Evolutionary conservation across 169 alveolate genomes (phyloP), one percentile per base, ranked within the genome.

Genomic region (Miamiensis avidus): DNA sequence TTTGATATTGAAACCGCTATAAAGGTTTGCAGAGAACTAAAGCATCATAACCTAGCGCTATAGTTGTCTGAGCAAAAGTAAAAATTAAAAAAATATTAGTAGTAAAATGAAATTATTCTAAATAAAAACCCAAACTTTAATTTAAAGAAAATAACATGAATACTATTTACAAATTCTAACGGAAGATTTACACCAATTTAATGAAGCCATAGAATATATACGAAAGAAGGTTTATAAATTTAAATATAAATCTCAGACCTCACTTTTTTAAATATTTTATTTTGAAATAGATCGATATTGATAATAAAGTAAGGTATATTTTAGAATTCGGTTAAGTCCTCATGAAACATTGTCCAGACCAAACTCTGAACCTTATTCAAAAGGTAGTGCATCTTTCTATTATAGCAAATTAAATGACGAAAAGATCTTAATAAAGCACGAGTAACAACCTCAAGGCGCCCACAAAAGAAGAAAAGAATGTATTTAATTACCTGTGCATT

Each of bases 1-100:
- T 89, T 84, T 49, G 93, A 89, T 82, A 81, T 85, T 34, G 88
- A 84, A 34, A 89, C 93, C 29, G 93, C 93, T 69, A 89, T 89
- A 27, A 81, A 84, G 69, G 93, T 84, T 28, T 89, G 93, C 34
- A 82, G 93, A 65, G 83, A 83, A 78, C 28, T 34, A 34, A 81
- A 82, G 0, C 75, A 85, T 28, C 72, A 34, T 32, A 84, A 89
- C 31, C 73, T 89, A 65, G 93, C 93, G 33, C 64, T 89, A 20
- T 74, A 82, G 29, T 76, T 89, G 75, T 89, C 93, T 26, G 84
- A 82, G 27, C 33, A 20, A 49, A 4, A 49, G 69, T 49, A 49
- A 11, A 49, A 49, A 11, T 49, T 20, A 49, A 49, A 4, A 49
- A 49, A 11, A 11, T 49, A 49, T 49, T 11, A 11, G 69, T 11